These are phyloP conservation scores for Russula ochroleuca DNA, from an alignment of 768 basidiomycete species.

Conservation along the genomic window DNA sequence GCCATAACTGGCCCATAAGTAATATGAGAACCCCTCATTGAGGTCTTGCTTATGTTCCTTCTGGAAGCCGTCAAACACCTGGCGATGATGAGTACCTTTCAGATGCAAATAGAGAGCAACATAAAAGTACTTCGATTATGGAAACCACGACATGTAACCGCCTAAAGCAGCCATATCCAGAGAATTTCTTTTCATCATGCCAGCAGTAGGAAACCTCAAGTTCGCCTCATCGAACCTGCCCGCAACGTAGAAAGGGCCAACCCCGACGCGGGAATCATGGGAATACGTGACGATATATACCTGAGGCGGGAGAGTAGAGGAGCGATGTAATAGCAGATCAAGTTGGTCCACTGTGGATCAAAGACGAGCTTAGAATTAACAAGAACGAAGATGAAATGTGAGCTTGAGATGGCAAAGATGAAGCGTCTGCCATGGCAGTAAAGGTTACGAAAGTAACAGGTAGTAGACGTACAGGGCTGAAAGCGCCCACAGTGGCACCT, in stretches of 20 bases:
- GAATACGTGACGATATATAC: neutral
- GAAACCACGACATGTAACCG: neutral
- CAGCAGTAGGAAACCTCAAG: no score
- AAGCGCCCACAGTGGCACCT: neutral
- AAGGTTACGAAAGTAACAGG: no score
- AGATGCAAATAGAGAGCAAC: neutral
- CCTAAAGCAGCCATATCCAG: neutral
- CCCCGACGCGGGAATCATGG: neutral
- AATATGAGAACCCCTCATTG: neutral
- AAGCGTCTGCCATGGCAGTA: neutral
- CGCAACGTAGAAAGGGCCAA: neutral
- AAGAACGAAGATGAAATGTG: neutral
- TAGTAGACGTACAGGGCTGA: no score
- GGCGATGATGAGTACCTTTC: neutral
- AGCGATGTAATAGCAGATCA: neutral
- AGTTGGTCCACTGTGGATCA: no score
- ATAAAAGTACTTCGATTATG: neutral
- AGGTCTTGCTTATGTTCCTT: neutral
- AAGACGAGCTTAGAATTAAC: neutral
- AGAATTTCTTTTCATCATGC: neutral
- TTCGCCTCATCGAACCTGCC: neutral
- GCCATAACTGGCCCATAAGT: no score
- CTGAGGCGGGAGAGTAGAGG: neutral
- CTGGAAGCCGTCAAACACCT: conserved; percentile 1
- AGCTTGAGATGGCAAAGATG: neutral